These are phyloP conservation scores for Fraxinus anomala DNA, from an alignment of 257 asterid species.

Conservation along the genomic window DNA sequence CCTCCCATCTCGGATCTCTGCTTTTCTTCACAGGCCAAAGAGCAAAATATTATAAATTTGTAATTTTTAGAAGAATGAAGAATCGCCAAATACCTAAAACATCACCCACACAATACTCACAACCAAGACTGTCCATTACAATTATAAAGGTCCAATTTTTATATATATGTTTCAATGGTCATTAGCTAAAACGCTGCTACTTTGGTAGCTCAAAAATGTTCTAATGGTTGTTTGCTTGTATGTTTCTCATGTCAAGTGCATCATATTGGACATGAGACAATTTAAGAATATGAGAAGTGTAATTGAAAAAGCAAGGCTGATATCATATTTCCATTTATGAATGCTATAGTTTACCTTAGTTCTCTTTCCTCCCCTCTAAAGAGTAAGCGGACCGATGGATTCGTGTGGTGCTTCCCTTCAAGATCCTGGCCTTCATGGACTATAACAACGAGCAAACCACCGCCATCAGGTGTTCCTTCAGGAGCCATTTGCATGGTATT, in stretches of 20 bases:
- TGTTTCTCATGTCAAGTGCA: background rate
- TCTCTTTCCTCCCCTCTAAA: slow-evolving; percentile 79
- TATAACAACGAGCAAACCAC: too few relatives aligned
- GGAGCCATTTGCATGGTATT: too few relatives aligned
- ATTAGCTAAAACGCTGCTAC: too few relatives aligned
- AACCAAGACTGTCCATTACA: background rate
- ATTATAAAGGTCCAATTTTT: background rate
- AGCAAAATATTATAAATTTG: background rate
- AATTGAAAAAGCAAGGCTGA: background rate
- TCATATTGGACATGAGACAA: background rate
- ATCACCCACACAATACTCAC: background rate
- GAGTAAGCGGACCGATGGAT: slow-evolving; percentile 77
- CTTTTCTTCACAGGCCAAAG: slow-evolving; percentile 68
- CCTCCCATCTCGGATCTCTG: slow-evolving; percentile 98
- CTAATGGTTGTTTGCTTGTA: background rate
- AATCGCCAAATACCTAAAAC: background rate
- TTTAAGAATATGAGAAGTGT: background rate
- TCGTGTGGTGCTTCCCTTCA: slow-evolving; percentile 90
- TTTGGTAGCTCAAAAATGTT: too few relatives aligned
- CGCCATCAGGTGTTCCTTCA: too few relatives aligned
- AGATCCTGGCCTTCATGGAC: slow-evolving; percentile 66
- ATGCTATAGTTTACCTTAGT: slow-evolving; percentile 61
- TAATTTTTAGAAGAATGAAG: background rate
- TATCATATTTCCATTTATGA: background rate
- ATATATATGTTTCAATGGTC: background rate